Percentiles rank a stretch among this genome's conserved stretches.
Conservation (phyloP, 805 yeast species). For the Kodamaea kaohsiungensis region DNA sequence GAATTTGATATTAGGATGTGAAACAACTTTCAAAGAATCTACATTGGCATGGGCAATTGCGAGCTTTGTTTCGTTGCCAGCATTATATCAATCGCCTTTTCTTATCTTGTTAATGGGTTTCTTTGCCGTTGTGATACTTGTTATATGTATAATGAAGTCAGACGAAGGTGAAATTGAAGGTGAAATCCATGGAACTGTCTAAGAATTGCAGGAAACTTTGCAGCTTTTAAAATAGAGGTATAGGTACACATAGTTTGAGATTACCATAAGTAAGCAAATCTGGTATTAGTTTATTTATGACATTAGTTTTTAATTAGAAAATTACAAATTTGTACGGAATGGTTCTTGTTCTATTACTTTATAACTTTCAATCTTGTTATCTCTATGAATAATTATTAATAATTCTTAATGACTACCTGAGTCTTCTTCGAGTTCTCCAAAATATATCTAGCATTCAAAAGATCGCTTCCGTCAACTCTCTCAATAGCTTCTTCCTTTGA, state of each 20-base stretch:
- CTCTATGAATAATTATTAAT: too few relatives aligned
- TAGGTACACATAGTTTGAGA: too few relatives aligned
- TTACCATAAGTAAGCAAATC: too few relatives aligned
- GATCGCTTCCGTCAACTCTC: conserved; percentile 58
- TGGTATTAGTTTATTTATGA: too few relatives aligned
- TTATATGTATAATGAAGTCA: neutral
- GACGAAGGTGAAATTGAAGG: neutral
- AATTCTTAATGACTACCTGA: conserved; percentile 10
- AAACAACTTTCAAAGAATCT: neutral
- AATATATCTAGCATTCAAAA: conserved; percentile 57
- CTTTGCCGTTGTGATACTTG: neutral
- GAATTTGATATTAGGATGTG: neutral
- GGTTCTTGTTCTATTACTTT: too few relatives aligned
- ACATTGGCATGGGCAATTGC: neutral
- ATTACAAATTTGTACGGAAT: too few relatives aligned
- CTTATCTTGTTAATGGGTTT: neutral
- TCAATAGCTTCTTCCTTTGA: conserved; percentile 49
- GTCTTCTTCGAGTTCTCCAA: conserved; percentile 6
- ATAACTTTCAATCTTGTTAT: too few relatives aligned
- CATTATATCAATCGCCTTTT: neutral
- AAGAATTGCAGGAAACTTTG: too few relatives aligned
- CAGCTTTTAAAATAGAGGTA: too few relatives aligned
- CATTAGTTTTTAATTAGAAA: too few relatives aligned
- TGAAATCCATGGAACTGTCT: neutral
- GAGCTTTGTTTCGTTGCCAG: neutral